These are phyloP conservation scores for Naumovozyma baii DNA, from an alignment of 805 yeast species.

Conservation along the genomic window DNA sequence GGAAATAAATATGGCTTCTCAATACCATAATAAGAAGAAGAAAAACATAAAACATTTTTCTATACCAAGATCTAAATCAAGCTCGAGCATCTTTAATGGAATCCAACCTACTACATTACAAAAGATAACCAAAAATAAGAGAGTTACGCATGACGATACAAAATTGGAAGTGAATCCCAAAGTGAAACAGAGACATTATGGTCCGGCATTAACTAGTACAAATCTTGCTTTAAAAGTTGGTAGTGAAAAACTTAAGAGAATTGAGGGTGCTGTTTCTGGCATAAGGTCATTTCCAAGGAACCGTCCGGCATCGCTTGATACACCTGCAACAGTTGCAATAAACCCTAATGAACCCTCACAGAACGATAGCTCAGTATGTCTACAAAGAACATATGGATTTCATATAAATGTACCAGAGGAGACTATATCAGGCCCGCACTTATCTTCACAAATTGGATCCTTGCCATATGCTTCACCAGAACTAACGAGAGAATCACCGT, in stretches of 20 bases:
- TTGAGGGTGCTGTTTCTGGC: background rate
- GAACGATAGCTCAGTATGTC: background rate
- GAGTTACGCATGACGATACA: constrained; percentile 29
- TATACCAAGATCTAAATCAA: background rate
- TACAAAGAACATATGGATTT: background rate
- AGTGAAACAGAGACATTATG: constrained; percentile 15
- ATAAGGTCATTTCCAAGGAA: background rate
- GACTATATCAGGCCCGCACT: constrained; percentile 20
- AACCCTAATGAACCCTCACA: too few species aligned
- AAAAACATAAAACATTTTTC: background rate
- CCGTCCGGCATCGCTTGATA: background rate
- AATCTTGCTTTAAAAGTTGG: background rate
- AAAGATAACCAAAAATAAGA: constrained; percentile 15
- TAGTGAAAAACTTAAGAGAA: background rate
- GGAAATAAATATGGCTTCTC: constrained; percentile 3
- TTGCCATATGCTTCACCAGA: constrained; percentile 92
- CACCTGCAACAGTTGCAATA: background rate
- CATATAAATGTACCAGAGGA: background rate
- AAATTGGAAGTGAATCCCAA: constrained; percentile 25
- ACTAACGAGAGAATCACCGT: constrained; percentile 31
- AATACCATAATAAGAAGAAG: background rate
- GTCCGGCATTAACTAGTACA: constrained; percentile 25
- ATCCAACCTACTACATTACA: background rate
- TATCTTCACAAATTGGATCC: constrained; percentile 74
- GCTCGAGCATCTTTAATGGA: background rate